Base-by-base conservation (phyloP, 345 rosid genomes). In the Physaria fendleri region DNA sequence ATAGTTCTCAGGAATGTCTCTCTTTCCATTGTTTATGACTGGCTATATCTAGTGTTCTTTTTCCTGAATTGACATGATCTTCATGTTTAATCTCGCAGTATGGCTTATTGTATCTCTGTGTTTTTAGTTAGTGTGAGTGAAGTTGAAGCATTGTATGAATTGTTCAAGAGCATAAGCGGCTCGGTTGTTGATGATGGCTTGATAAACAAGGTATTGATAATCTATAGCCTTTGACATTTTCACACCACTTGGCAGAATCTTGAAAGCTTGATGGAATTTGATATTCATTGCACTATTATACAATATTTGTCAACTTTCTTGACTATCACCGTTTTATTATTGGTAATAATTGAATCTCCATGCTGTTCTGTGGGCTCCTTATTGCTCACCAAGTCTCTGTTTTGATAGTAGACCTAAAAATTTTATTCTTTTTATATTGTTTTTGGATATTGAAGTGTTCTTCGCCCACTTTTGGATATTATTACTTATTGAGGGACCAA, bases 101-200 rank as follows among this genome's bases (percentile, higher is more conserved):
- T 11, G 13, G 27, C 13, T 58, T 12, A 15, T 2, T 13, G n/a
- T n/a, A 8, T 30, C 0, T 21, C 13, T 47, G 38, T 74, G 42
- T 46, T 53, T 64, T 59, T 92, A 90, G 97, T 87, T 71, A 83
- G 91, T 67, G 95, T 90, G 15, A 87, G 94, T 76, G 97, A 90
- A 76, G 97, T 90, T 66, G 95, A 90, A 83, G 97, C 97, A 34
- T 74, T 90, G 14, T 87, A 81, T 70, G 97, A 87, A 74, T 74
- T 90, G 51, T 90, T 73, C 79, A 87, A 90, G 84, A 90, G 88
- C 79, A 85, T 90, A 78, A 87, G 97, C 73, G 73, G 94, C 71
- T 87, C 95, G 45, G 83, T 87, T 57, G 66, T 90, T 64, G 97
- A 87, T 11, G 97, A 90, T 79, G 97, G 96, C 72, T 71, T 87